Base-by-base conservation (phyloP, 2,329 filamentous ascomycete species). In the Myriangium duriaei region DNA sequence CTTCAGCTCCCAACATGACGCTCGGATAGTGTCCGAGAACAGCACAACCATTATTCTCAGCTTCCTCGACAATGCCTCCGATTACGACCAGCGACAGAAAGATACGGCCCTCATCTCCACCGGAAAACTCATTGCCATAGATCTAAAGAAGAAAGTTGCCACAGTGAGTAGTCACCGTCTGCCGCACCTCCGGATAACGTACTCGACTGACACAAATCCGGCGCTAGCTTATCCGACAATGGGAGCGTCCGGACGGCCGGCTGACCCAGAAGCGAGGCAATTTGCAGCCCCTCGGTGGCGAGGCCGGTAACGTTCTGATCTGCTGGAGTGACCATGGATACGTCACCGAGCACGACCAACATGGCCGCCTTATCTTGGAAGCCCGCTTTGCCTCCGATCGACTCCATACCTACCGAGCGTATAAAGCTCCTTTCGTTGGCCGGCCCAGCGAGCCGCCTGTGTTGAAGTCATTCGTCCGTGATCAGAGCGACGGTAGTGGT, bases 361-460 rank as follows among this genome's bases (percentile, higher is more conserved):
- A 56, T 7, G 58, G 59, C 6, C 40, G 47, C 7, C 15, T 51
- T n/a, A 35, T 57, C 5, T 51, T 58, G 45, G 52, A 50, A 7
- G 57, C 57, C 1, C 45, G 40, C n/a, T 63, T 61, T 42, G 47
- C 42, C 9, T 52, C 52, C 1, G 12, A 38, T 1, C 51, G 53
- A 6, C 57, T 54, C 41, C 53, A 53, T 6, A 61, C 52, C 18
- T 63, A 63, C 40, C 58, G 60, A 3, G 50, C 54, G 7, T 62
- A 58, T 48, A 63, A 62, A 39, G 52, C 42, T 15, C 47, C 54
- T 16, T 62, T 59, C 36, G 51, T 45, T 1, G 58, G 59, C n/a
- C 4, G 9, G 1, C 47, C 47, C 2, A 12, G 11, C 43, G 41
- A 44, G 4, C 38, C 38, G 7, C 58, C 58, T 1, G 50, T 48